Evolutionary conservation across 1,284 basidiomycete species (phyloP), one percentile per base, ranked within the genome.

Genomic region (Irpex lacteus): DNA sequence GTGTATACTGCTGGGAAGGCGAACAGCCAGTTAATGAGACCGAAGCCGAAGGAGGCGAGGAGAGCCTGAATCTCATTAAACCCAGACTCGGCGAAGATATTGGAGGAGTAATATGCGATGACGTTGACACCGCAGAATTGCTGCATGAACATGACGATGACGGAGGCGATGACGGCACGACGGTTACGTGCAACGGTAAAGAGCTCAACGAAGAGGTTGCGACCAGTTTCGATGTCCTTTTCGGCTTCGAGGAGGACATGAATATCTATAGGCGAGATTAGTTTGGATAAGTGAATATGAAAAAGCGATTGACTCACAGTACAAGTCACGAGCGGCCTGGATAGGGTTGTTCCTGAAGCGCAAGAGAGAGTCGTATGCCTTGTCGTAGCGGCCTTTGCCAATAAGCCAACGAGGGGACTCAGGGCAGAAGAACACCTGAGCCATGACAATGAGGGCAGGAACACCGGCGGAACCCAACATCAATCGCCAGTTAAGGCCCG

Each of bases 241-340:
- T 94, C 93, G 15, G 82, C 82, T 70, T 90, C 84, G 2, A 92
- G 79, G 4, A 86, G 77, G 19, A 86, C 81, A 70, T 92, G 86
- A 60, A 93, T 91, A 70, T 92, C 81, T 78, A 76, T 67, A 53
- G 47, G 32, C 59, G 61, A 56, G 63, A 34, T 61, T 69, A 44
- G 69, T 34, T 34, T 34, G 32, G 32, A 34, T 34, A 34, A 34
- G 32, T 34, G 63, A 50, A 2, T 8, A 58, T 32, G 47, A 32
- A 49, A 37, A 38, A 49, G 38, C 49, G 26, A 36, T 26, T 19
- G 36, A 73, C 77, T 52, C 60, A 81, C 80, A 86, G 72, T 85
- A 88, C 21, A 91, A 73, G 71, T 92, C 90, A 19, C 90, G 81
- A 5, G 91, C 90, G 4, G 94, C 94, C 70, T 93, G 89, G n/a